Base-by-base conservation (phyloP, 352 stramenopile genomes). In the Phytophthora boehmeriae region DNA sequence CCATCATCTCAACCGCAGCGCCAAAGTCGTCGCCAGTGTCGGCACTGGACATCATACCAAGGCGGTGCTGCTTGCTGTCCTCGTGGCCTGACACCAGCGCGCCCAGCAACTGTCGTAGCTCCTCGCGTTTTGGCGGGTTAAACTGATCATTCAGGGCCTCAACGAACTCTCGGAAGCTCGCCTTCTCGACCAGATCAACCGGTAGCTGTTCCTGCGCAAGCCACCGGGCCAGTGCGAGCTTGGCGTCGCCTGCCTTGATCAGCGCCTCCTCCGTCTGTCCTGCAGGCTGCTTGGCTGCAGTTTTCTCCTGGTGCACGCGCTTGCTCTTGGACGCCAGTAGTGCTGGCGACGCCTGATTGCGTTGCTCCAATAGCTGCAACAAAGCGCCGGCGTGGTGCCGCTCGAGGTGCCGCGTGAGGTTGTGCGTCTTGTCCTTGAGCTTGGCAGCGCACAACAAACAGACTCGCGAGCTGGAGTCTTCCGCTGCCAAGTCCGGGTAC, bases 351-450 rank as follows among this genome's bases (percentile, higher is more conserved):
- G 65, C 61, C 5, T 68, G 50, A 4, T 57, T 66, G 16, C 75
- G 78, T 43, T 87, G 78, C 48, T 82, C 78, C 27, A 87, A 42
- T 20, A 85, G 20, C 71, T 84, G 77, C 32, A 83, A 42, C 43
- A 87, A 48, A 2, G 78, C 78, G 2, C 59, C 75, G 20, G 74
- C 59, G 54, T 85, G 78, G 38, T 85, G 78, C 20, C 78, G 70
- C 63, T 87, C 78, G 39, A 85, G 44, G 55, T 87, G 78, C 0
- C 75, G 78, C 59, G 72, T 87, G n/a, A 87, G 73, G 57, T 83
- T 85, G 64, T 87, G 78, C 23, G 78, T 87, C 65, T 85, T 87
- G 67, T 87, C 77, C 63, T 85, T 87, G 49, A 87, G 70, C 38
- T 71, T 72, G 47, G 66, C 64, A 19, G 47, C 30, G 60, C 78